Evolutionary conservation across 78 protist genomes (phyloP).

Genomic region (Dictyostelium capitatum): DNA sequence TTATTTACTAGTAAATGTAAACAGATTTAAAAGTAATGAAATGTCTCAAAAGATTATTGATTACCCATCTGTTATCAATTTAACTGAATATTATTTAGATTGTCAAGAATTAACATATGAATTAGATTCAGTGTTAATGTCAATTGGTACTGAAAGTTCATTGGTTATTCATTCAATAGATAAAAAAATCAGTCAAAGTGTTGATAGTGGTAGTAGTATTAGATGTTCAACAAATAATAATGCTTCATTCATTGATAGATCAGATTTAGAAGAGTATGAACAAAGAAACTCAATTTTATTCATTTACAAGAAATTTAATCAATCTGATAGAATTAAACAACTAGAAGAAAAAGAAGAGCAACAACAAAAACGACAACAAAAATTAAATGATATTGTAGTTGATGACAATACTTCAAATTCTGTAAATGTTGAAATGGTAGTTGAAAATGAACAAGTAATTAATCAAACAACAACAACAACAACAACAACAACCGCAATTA

Average conservation of each 20-base stretch:
- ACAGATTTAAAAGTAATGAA: not conserved
- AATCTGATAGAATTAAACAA: not conserved
- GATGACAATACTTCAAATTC: not conserved
- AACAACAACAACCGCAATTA: no score
- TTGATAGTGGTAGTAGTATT: not conserved
- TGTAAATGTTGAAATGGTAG: not conserved
- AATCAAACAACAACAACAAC: not conserved
- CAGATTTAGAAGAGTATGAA: not conserved
- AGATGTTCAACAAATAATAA: not conserved
- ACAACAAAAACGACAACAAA: not conserved
- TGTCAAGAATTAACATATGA: not conserved
- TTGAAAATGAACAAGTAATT: not conserved
- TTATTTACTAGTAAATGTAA: not conserved
- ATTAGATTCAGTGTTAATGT: not conserved
- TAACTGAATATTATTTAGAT: not conserved
- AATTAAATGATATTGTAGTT: not conserved
- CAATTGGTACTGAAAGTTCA: not conserved
- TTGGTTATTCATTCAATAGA: not conserved
- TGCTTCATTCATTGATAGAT: not conserved
- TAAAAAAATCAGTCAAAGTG: not conserved
- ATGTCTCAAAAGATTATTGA: not conserved
- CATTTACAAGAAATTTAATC: not conserved
- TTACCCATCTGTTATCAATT: not conserved
- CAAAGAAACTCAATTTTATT: not conserved
- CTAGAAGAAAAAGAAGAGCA: not conserved